Percentiles rank a stretch among this genome's conserved stretches.
Evolutionary conservation across 495 filamentous ascomycete genomes (phyloP).

Genomic region (Umbilicaria muhlenbergii): DNA sequence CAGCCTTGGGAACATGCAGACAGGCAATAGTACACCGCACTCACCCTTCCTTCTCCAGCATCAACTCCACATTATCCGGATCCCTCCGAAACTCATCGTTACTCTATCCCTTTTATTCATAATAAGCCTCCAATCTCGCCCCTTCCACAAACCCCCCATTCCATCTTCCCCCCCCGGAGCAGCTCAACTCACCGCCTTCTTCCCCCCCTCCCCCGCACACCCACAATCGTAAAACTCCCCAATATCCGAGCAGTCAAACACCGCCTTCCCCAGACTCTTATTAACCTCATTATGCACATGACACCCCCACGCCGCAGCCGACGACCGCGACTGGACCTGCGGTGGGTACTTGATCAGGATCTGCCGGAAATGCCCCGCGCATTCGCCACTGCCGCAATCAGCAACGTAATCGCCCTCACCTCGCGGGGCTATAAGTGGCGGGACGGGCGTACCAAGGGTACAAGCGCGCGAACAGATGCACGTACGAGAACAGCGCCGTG

Average conservation of each 20-base stretch:
- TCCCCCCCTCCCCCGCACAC: slow-evolving; percentile 58
- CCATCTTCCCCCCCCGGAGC: background rate
- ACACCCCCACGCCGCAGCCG: slow-evolving; percentile 83
- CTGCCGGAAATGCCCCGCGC: slow-evolving; percentile 76
- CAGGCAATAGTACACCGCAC: background rate
- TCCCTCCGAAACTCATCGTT: background rate
- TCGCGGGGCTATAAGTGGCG: too few species aligned
- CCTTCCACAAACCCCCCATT: too few species aligned
- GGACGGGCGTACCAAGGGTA: slow-evolving; percentile 57
- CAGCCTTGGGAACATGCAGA: too few species aligned
- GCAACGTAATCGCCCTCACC: background rate
- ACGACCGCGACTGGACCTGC: slow-evolving; percentile 68
- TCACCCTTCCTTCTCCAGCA: slow-evolving; percentile 9
- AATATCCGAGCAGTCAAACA: slow-evolving; percentile 81
- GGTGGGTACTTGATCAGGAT: slow-evolving; percentile 76
- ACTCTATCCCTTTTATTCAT: too few species aligned
- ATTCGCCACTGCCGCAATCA: slow-evolving; percentile 92
- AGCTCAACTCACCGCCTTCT: slow-evolving; percentile 7
- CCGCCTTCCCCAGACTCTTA: slow-evolving; percentile 59
- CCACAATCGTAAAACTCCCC: slow-evolving; percentile 94
- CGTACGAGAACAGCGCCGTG: slow-evolving; percentile 65
- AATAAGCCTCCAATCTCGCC: background rate
- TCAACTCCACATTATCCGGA: slow-evolving; percentile 2
- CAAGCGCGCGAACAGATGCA: slow-evolving; percentile 78
- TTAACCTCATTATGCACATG: slow-evolving; percentile 94